Evolutionary conservation across 2,329 filamentous ascomycete genomes (phyloP), one percentile per base, ranked within the genome.

Genomic region (Verticillium longisporum): DNA sequence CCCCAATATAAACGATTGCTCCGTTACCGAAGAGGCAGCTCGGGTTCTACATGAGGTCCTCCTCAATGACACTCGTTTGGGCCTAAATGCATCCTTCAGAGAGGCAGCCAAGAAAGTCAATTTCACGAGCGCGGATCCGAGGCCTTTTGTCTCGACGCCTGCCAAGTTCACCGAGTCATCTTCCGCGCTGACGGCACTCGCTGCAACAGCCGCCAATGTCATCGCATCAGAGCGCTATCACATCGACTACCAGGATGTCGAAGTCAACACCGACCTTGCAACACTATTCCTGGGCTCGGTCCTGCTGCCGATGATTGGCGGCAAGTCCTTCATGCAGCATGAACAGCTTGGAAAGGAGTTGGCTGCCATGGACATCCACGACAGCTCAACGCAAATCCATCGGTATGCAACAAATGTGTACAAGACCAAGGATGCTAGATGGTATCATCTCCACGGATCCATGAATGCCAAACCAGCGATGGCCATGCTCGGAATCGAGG

Each of bases 121-220:
- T 26, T 50, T 50, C 18, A 50, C n/a, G 3, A 50, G 18, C 9
- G 45, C 15, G 7, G 61, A 62, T 13, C 45, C 56, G 58, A 66
- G 72, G 61, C 57, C 53, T 2, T 57, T 63, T 36, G 53, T 57
- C 5, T 57, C 62, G 60, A 63, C 34, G 73, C 80, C 67, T 74
- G 79, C 66, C 74, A 79, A 21, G 71, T 73, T 57, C 67, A 80
- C 18, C 76, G 79, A 69, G 72, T 79, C 66, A 73, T 77, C 73
- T 76, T 75, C 18, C 61, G 72, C 57, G 4, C 62, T 74, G 61
- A 76, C 58, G 71, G 73, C 67, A 66, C 69, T 58, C 66, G 75
- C 63, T 64, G 63, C 59, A 37, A 60, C 45, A 32, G 41, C 57
- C 26, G 65, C 58, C 6, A 66, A 54, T 59, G 63, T 55, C 13